Evolutionary conservation across 2,329 filamentous ascomycete species (phyloP).

Genomic region (Trichoderma cornu-damae): DNA sequence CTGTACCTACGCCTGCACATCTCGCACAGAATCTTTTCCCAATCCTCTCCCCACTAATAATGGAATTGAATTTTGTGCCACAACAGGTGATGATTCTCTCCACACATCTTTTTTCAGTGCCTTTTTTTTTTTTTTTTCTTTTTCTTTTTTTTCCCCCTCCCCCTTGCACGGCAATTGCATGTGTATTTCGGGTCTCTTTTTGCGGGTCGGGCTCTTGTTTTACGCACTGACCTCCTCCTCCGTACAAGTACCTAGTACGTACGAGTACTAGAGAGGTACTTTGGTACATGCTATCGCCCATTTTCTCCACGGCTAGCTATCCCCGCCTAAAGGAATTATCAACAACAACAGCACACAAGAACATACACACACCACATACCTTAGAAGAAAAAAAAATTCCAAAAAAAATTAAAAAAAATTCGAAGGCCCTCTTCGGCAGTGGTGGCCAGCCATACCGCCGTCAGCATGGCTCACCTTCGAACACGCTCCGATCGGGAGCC

Average conservation of each 20-base stretch:
- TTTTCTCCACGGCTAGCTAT: slow-evolving; percentile 4
- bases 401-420: slow-evolving; percentile 1
- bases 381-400: not conserved
- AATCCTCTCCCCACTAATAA: slow-evolving; percentile 5
- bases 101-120: not conserved
- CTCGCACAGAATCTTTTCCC: not conserved
- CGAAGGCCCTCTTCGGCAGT: not conserved
- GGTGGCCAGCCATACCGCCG: not conserved
- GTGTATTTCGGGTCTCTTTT: not conserved
- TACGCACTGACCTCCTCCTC: slow-evolving; percentile 1
- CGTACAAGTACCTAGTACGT: too few relatives aligned
- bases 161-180: not conserved
- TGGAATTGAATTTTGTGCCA: not conserved
- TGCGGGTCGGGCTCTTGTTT: not conserved
- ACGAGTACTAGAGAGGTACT: not conserved
- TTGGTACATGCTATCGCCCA: slow-evolving; percentile 6
- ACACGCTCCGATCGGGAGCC: slow-evolving; percentile 37
- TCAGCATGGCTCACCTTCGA: slow-evolving; percentile 32
- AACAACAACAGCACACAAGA: slow-evolving; percentile 10
- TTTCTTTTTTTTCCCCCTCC: not conserved
- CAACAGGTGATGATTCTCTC: not conserved
- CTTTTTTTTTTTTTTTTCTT: not conserved
- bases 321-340: slow-evolving; percentile 13
- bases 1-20: slow-evolving; percentile 7
- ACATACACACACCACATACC: not conserved